These are phyloP conservation scores for Staphylotrichum tortipilum DNA, from an alignment of 495 filamentous ascomycete species.

Conservation along the genomic window DNA sequence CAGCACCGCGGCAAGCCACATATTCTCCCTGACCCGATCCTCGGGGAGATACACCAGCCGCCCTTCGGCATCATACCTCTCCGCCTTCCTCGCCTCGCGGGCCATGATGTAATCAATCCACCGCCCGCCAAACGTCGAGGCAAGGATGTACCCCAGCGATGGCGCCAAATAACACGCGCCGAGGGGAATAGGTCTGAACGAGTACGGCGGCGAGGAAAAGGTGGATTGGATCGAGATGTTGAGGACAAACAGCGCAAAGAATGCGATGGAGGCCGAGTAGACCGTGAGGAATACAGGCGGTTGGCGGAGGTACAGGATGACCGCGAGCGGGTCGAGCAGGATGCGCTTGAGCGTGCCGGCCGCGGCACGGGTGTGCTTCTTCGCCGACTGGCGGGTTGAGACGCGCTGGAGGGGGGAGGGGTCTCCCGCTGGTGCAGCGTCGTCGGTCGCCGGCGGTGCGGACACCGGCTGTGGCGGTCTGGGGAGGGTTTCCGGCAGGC, in stretches of 20 bases:
- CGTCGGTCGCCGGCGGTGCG: background rate
- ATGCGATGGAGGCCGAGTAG: constrained; percentile 73
- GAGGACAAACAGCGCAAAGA: constrained; percentile 73
- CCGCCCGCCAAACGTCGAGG: constrained; percentile 64
- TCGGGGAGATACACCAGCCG: constrained; percentile 68
- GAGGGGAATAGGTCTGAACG: constrained; percentile 62
- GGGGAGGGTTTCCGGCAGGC: constrained; percentile 61
- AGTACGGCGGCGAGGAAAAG: constrained; percentile 67
- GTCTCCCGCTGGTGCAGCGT: background rate
- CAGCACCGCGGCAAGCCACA: constrained; percentile 67
- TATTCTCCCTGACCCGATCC: constrained; percentile 85
- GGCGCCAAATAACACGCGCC: constrained; percentile 77
- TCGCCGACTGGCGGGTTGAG: constrained; percentile 57
- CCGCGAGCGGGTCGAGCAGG: constrained; percentile 71
- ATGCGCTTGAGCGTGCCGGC: constrained; percentile 51
- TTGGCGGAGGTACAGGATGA: constrained; percentile 71
- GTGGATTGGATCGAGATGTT: constrained; percentile 76
- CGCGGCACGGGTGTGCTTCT: constrained; percentile 43
- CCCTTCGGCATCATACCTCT: constrained; percentile 60
- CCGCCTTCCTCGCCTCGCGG: constrained; percentile 63
- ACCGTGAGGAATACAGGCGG: constrained; percentile 74
- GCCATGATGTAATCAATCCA: constrained; percentile 93
- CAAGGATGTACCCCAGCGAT: constrained; percentile 67
- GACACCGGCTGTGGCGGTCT: constrained; percentile 10
- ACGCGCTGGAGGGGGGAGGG: constrained; percentile 26